Evolutionary conservation across 75 land plant species (phyloP), one percentile per base, ranked within the genome.

Genomic region (Selaginella tamariscina): DNA sequence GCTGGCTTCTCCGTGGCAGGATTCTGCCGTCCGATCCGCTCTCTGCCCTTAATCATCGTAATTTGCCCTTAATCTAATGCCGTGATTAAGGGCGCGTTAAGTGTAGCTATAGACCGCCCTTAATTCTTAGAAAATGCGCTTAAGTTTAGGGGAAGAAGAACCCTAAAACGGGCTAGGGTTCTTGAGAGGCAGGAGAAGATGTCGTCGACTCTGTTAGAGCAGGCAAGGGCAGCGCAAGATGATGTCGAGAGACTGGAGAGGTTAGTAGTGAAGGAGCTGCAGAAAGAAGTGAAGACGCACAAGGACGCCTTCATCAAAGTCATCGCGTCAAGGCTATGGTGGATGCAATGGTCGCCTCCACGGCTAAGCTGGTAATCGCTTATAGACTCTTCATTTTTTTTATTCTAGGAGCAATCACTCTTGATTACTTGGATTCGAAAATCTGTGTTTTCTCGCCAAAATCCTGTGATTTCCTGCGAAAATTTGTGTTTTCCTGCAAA

Each of bases 241-340:
- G 92, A 95, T 56, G 82, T 85, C 70, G 99, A 95, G 79, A 82
- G 99, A 65, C 78, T 95, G 59, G 99, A 95, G 82, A 78, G 97
- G 54, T 78, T 92, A 27, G 70, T 95, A 2, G 99, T 85, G 73
- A 84, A 90, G 81, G 99, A 95, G 39, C 75, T 95, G 18, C 99
- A 90, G 73, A 74, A 68, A 39, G 97, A 95, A 70, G 88, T 94
- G 2, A 69, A 80, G 20, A 66, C 81, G 27, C 74, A 54, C 77
- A 82, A 82, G 66, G 99, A 95, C 78, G 89, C 1, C 75, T 95
- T 55, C 73, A 78, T 54, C 99, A 90, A 79, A 87, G 80, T 68
- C 99, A 95, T 69, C 86, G 99, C n/a, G 99, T 95, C 33, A 82
- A 91, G 22, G 70, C 76, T 70, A 90, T 85, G 87, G 82, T 91